phyloP scores from a whole-genome alignment of 768 basidiomycete species.

The Leccinum uliginosum region DNA sequence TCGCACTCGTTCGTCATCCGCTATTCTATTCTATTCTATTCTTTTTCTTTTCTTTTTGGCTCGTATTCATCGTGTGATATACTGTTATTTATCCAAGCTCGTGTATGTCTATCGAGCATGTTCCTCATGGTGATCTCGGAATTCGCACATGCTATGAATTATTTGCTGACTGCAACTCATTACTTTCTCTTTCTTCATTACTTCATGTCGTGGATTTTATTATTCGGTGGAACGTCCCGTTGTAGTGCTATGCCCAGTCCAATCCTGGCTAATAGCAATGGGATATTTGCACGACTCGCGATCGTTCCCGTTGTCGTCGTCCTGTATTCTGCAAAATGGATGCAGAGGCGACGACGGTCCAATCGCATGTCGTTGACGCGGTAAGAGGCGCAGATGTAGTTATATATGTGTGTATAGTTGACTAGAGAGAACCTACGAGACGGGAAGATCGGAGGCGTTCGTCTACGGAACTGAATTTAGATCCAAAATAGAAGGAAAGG shows the following conservation, averaged over 20 bases:
- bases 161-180: neutral
- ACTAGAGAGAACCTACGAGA: neutral
- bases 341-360: neutral
- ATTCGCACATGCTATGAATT: conserved; percentile 3
- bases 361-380: neutral
- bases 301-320: neutral
- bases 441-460: neutral
- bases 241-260: neutral
- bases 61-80: conserved; percentile 10
- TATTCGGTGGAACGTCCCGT: neutral
- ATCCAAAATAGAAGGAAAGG: neutral
- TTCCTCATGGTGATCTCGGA: neutral
- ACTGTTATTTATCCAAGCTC: conserved; percentile 11
- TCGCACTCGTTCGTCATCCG: neutral
- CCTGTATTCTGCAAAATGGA: neutral
- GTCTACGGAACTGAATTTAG: neutral
- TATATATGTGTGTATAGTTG: neutral
- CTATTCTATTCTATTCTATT: neutral
- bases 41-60: neutral
- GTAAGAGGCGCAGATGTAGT: neutral
- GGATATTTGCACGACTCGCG: neutral
- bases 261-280: neutral
- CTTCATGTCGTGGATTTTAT: neutral
- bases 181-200: neutral
- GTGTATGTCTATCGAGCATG: neutral